Evolutionary conservation across 495 filamentous ascomycete genomes (phyloP), one percentile per base, ranked within the genome.

Genomic region (Ramalina peruviana): DNA sequence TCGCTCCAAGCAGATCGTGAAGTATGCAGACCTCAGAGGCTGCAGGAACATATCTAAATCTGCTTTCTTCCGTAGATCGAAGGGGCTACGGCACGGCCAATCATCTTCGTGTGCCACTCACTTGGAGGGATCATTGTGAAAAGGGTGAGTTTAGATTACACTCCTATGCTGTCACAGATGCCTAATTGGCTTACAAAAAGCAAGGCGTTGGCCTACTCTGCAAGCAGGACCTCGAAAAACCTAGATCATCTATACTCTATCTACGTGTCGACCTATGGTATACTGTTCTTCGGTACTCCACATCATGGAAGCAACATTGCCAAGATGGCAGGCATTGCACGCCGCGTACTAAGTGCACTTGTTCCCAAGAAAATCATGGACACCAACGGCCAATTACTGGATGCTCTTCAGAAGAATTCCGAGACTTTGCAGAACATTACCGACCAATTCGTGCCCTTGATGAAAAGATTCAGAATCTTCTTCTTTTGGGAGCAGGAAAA

Each of bases 401-500:
- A 57, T 17, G 58, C 58, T 25, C 56, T 68, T 16, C 56, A 59
- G 50, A 47, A 61, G 39, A 53, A 54, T 38, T 71, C 67, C 4
- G 67, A 68, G 43, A 61, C 59, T 16, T 47, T 69, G 36, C 66
- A 68, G 51, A 60, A 71, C 48, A 59, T 70, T 49, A 68, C 60
- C 26, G 68, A 67, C 51, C 58, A 65, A 13, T 71, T 70, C 45
- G 53, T 50, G 6, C 67, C 68, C 6, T 47, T 71, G 27, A 70
- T 70, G 68, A 53, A 57, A 25, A 58, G 60, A 16, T 67, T 70
- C 48, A 54, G 54, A 3, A 52, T 70, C 25, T 64, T 57, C 52
- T 64, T 65, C 54, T 66, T 71, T 48, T 70, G 66, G 67, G 68
- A 70, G 51, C 65, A 67, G 45, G 55, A 61, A 45, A 64, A 61